phyloP scores from a whole-genome alignment of 345 rosid genomes.

The Firmiana major region DNA sequence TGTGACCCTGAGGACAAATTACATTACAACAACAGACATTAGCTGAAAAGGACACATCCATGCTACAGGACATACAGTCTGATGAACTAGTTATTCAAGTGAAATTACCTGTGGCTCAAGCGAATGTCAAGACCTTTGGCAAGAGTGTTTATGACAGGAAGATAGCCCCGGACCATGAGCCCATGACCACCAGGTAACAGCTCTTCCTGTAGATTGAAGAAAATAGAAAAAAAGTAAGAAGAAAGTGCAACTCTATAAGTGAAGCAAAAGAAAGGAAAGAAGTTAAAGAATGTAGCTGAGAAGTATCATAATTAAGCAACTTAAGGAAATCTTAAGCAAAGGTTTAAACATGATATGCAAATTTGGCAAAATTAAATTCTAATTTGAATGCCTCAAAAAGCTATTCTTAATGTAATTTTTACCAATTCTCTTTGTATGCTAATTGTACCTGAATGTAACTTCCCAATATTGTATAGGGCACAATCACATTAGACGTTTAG shows the following conservation, averaged over 20 bases:
- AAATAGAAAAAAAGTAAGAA: neutral
- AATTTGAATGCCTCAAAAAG: neutral
- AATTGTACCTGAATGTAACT: neutral
- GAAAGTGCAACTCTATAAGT: neutral
- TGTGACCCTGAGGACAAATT: constrained; percentile 52
- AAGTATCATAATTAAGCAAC: neutral
- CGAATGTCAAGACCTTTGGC: constrained; percentile 93
- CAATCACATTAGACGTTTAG: too few species aligned
- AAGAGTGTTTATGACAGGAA: constrained; percentile 89
- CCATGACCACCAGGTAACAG: constrained; percentile 96
- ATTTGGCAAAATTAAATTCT: neutral
- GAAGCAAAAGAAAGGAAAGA: neutral
- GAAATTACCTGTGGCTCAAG: constrained; percentile 64
- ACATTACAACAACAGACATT: neutral
- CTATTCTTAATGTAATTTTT: neutral
- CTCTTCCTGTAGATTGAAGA: constrained; percentile 56
- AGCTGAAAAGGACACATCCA: constrained; percentile 2
- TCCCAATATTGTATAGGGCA: neutral
- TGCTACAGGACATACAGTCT: neutral
- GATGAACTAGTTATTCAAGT: neutral
- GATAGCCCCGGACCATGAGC: constrained; percentile 96
- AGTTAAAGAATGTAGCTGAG: neutral
- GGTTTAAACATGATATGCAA: neutral
- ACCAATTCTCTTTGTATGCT: neutral
- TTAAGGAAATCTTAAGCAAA: neutral